Conservation (phyloP, 805 yeast species). For the Barnettozyma sp. region DNA sequence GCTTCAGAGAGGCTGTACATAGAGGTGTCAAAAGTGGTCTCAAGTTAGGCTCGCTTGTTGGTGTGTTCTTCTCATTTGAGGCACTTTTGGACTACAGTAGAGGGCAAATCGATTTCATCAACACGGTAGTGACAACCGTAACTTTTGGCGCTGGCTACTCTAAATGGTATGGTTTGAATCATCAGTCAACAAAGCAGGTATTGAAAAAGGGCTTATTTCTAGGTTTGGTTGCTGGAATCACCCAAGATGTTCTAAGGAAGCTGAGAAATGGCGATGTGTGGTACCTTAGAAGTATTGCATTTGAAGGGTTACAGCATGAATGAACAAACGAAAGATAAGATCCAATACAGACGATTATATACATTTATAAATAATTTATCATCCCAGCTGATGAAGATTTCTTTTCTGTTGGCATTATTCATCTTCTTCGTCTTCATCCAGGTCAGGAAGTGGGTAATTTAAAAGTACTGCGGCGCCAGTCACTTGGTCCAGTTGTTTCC, state of each 20-base stretch:
- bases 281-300: slow-evolving; percentile 33
- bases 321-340: no score
- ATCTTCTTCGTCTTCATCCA: slow-evolving; percentile 54
- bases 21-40: slow-evolving; percentile 38
- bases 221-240: slow-evolving; percentile 56
- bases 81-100: slow-evolving; percentile 48
- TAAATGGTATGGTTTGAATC: slow-evolving; percentile 31
- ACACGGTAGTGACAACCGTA: slow-evolving; percentile 54
- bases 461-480: slow-evolving; percentile 89
- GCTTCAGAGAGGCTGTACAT: slow-evolving; percentile 48
- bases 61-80: slow-evolving; percentile 53
- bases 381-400: no score
- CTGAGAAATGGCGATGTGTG: slow-evolving; percentile 58
- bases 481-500: slow-evolving; percentile 80
- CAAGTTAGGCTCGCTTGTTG: slow-evolving; percentile 39
- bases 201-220: slow-evolving; percentile 46
- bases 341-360: no score
- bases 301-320: slow-evolving; percentile 2
- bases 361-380: no score
- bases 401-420: no score
- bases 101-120: slow-evolving; percentile 51
- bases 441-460: slow-evolving; percentile 75
- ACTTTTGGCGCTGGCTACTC: slow-evolving; percentile 49
- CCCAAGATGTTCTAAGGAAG: slow-evolving; percentile 58
- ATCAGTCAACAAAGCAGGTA: slow-evolving; percentile 35